phyloP scores from a whole-genome alignment of 768 basidiomycete species.

The Lentinula guzmanii region DNA sequence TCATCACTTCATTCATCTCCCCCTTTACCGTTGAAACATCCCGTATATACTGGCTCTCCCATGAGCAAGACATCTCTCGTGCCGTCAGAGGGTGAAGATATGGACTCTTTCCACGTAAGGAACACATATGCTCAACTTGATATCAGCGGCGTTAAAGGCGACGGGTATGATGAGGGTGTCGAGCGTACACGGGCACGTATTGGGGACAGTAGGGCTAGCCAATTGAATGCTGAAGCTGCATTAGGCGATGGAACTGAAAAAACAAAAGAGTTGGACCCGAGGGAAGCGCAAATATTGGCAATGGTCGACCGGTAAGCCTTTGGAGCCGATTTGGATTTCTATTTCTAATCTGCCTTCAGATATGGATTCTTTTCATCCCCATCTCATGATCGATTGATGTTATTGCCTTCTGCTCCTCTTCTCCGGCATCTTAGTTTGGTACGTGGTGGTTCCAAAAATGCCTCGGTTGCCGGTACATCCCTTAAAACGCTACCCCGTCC shows the following conservation, averaged over 20 bases:
- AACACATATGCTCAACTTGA: conserved; percentile 91
- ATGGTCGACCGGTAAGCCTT: conserved; percentile 80
- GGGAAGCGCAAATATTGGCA: conserved; percentile 66
- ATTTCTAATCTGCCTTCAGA: conserved; percentile 30
- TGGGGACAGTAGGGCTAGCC: conserved; percentile 48
- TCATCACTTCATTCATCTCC: conserved; percentile 13
- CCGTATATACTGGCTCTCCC: conserved; percentile 22
- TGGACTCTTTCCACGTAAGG: conserved; percentile 78
- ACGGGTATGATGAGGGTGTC: conserved; percentile 90
- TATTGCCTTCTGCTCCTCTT: conserved; percentile 58
- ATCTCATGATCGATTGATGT: conserved; percentile 80
- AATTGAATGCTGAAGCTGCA: conserved; percentile 50
- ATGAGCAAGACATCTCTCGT: conserved; percentile 56
- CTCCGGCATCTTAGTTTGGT: conserved; percentile 49
- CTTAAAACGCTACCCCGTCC: conserved; percentile 43
- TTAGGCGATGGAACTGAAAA: conserved; percentile 56
- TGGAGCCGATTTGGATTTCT: not conserved
- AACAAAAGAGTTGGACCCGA: conserved; percentile 57
- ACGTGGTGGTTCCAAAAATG: conserved; percentile 37
- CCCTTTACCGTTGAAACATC: conserved; percentile 32
- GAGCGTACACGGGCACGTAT: conserved; percentile 84
- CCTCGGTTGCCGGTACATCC: conserved; percentile 39
- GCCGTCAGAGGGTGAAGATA: conserved; percentile 74
- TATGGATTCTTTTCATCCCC: conserved; percentile 87
- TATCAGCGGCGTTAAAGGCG: conserved; percentile 83